A percentile compares a stretch with the other conserved stretches of the same genome.
Evolutionary conservation across 495 filamentous ascomycete species (phyloP).

Genomic region (Lophiotrema nucula): DNA sequence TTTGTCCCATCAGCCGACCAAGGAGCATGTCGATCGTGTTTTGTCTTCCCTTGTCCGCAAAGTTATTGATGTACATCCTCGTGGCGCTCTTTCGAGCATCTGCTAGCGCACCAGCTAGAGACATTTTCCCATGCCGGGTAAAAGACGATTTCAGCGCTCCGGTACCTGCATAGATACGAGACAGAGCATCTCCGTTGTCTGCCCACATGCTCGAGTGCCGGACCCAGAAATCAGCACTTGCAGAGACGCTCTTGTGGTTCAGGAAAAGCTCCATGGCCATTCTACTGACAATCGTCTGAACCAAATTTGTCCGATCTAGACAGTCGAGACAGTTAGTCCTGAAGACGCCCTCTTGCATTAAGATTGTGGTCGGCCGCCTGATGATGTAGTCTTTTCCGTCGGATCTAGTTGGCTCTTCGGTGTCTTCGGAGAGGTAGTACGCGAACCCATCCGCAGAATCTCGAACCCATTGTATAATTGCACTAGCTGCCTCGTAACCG

Average conservation of each 20-base stretch:
- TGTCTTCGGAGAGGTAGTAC: slow-evolving; percentile 80
- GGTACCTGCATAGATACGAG: slow-evolving; percentile 94
- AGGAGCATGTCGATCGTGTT: slow-evolving; percentile 91
- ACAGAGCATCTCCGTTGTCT: slow-evolving; percentile 93
- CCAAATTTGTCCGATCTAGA: slow-evolving; percentile 90
- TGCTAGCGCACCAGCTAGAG: slow-evolving; percentile 86
- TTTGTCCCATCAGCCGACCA: slow-evolving; percentile 71
- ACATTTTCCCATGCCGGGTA: slow-evolving; percentile 96
- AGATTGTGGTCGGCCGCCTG: slow-evolving; percentile 63
- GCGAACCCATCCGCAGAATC: slow-evolving; percentile 80
- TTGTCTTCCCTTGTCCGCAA: slow-evolving; percentile 87
- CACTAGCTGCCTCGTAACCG: slow-evolving; percentile 83
- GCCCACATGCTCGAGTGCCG: slow-evolving; percentile 92
- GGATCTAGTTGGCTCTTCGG: slow-evolving; percentile 46
- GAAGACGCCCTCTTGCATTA: slow-evolving; percentile 93
- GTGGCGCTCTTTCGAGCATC: slow-evolving; percentile 94
- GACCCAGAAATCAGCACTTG: slow-evolving; percentile 79
- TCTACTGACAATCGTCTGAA: slow-evolving; percentile 90
- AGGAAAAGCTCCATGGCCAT: slow-evolving; percentile 86
- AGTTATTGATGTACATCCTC: slow-evolving; percentile 94
- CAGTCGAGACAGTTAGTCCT: slow-evolving; percentile 96
- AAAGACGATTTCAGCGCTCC: slow-evolving; percentile 94
- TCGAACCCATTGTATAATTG: slow-evolving; percentile 71
- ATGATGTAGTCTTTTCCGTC: slow-evolving; percentile 38
- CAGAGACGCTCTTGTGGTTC: slow-evolving; percentile 60